Conservation (phyloP, 176 grass and related monocot genomes). For the Pharus latifolius region DNA sequence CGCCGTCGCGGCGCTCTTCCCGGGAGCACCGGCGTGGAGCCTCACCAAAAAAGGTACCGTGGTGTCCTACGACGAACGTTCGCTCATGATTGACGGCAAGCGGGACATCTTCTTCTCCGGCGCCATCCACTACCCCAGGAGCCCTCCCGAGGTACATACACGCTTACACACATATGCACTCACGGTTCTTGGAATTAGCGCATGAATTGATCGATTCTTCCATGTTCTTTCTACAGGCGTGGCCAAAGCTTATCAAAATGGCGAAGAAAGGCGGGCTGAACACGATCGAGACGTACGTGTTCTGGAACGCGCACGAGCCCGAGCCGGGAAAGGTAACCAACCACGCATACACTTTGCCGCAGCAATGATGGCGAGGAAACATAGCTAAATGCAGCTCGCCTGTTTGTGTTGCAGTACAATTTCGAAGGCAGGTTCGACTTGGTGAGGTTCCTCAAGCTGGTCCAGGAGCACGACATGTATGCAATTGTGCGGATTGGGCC, state of each 20-base stretch:
- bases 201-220: not conserved
- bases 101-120: constrained; percentile 86
- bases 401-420: constrained; percentile 49
- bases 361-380: no score
- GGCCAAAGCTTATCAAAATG: constrained; percentile 47
- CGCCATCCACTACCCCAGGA: constrained; percentile 85
- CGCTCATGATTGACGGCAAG: constrained; percentile 61
- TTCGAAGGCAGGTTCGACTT: constrained; percentile 56
- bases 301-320: constrained; percentile 92
- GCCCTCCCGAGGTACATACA: constrained; percentile 44
- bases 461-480: constrained; percentile 47
- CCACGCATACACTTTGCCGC: not conserved
- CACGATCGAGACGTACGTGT: constrained; percentile 76
- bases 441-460: constrained; percentile 57
- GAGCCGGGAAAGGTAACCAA: constrained; percentile 49
- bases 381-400: not conserved
- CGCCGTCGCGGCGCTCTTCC: constrained; percentile 2
- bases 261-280: constrained; percentile 74
- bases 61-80: constrained; percentile 55
- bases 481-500: constrained; percentile 57
- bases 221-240: constrained; percentile 37
- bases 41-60: constrained; percentile 21
- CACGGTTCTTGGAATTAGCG: not conserved
- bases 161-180: not conserved
- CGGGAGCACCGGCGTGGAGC: constrained; percentile 19